These are phyloP conservation scores for Ganoderma resinaceum DNA, from an alignment of 1,284 basidiomycete species.

Conservation along the genomic window DNA sequence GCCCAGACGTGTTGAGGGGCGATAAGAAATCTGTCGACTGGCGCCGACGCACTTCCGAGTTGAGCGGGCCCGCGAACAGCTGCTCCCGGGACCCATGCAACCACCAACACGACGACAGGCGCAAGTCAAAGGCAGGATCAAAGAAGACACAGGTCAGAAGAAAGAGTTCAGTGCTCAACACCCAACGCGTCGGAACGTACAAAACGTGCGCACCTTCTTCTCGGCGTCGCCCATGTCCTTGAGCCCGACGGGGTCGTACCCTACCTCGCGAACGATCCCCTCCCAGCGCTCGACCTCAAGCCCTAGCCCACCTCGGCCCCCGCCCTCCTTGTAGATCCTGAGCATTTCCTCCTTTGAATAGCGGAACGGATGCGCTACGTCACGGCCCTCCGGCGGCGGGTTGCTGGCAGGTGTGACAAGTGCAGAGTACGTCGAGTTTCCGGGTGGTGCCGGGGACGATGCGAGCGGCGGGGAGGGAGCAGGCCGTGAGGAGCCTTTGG, in stretches of 20 bases:
- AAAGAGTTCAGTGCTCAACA: slow-evolving; percentile 19
- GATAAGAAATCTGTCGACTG: slow-evolving; percentile 77
- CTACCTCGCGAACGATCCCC: slow-evolving; percentile 81
- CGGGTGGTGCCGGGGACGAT: slow-evolving; percentile 50
- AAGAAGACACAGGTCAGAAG: neutral
- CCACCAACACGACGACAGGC: neutral
- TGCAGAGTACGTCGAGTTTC: slow-evolving; percentile 81
- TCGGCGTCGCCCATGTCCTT: slow-evolving; percentile 85
- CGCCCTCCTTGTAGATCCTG: slow-evolving; percentile 83
- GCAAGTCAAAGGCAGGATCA: neutral
- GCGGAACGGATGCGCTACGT: slow-evolving; percentile 79
- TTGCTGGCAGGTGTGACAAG: slow-evolving; percentile 66
- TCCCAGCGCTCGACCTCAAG: slow-evolving; percentile 89
- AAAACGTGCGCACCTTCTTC: slow-evolving; percentile 75
- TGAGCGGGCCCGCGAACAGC: slow-evolving; percentile 78
- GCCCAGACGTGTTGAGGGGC: slow-evolving; percentile 55
- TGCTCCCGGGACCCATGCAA: slow-evolving; percentile 42
- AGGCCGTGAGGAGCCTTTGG: slow-evolving; percentile 64
- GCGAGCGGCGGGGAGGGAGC: slow-evolving; percentile 65
- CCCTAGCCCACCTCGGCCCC: slow-evolving; percentile 75
- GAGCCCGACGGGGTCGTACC: slow-evolving; percentile 75
- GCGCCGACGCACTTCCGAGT: slow-evolving; percentile 82
- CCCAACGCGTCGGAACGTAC: slow-evolving; percentile 4
- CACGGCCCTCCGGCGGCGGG: slow-evolving; percentile 59
- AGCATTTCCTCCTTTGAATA: slow-evolving; percentile 89